Evolutionary conservation across 2,329 filamentous ascomycete species (phyloP), one percentile per base, ranked within the genome.

Genomic region (Pyrenophora tritici-repentis): DNA sequence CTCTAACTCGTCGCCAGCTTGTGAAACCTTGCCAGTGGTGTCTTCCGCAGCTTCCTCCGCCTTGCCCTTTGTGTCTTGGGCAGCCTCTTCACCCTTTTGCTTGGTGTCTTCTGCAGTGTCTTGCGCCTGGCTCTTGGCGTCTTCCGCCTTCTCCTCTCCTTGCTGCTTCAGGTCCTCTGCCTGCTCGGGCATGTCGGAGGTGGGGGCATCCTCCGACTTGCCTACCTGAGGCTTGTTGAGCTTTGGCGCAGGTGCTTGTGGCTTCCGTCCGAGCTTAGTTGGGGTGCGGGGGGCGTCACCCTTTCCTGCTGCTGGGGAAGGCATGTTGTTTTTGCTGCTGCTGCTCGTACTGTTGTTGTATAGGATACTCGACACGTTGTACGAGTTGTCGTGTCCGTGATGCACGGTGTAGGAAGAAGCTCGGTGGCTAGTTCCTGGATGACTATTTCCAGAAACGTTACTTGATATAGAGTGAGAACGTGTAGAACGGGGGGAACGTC

Each of bases 271-370:
- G 58, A 81, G 74, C 73, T 81, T 81, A 39, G 78, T 80, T 32
- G 79, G 78, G 55, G 78, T 81, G 71, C 77, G 78, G 61, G 78
- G 78, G 56, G 71, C 67, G 42, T 74, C 73, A 67, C 74, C 67
- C 73, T 79, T 80, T 68, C 78, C 78, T 58, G 78, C 78, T 59
- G 78, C 78, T 64, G 78, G 78, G 51, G 78, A 79, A 65, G 78
- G 78, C 78, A 80, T 80, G 9, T 29, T 29, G 26, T 29, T 29
- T 12, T 29, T 29, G 26, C 26, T 29, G 26, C 26, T 29, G 26
- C 26, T 29, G 26, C 26, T 29, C 9, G 26, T 29, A 9, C 26
- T 29, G 45, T 60, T 80, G 48, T 60, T 73, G 63, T 66, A 51
- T 41, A 58, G 36, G 54, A 68, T 52, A 58, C 65, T 51, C 47